phyloP scores from a whole-genome alignment of 331 rosid genomes.

The Acacia concinna region DNA sequence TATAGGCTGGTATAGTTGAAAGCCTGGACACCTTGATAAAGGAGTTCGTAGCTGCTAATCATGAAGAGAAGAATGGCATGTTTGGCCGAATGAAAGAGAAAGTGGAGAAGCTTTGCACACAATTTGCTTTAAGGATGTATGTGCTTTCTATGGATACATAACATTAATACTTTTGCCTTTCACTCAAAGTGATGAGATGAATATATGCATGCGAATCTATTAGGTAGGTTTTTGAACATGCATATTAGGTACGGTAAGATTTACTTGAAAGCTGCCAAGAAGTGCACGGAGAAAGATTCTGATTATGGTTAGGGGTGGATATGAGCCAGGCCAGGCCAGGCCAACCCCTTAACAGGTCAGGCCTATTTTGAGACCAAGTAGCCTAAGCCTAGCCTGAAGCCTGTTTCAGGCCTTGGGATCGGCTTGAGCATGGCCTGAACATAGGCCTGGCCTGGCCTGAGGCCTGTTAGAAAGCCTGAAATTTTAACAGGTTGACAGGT shows the following conservation, averaged over 20 bases:
- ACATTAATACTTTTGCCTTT: neutral
- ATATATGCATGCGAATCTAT: constrained; percentile 5
- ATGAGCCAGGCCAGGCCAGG: too few species aligned
- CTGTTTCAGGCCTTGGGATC: too few species aligned
- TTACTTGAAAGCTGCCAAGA: constrained; percentile 82
- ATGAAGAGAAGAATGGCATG: constrained; percentile 63
- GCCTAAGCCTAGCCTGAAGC: too few species aligned
- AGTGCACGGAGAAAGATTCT: constrained; percentile 57
- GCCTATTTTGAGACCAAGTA: too few species aligned
- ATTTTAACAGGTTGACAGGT: too few species aligned
- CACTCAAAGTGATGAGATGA: neutral
- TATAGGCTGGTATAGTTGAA: constrained; percentile 73
- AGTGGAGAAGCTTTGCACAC: constrained; percentile 67
- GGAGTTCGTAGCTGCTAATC: constrained; percentile 61
- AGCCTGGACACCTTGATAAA: constrained; percentile 63
- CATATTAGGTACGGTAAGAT: constrained; percentile 68
- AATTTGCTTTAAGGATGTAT: constrained; percentile 56
- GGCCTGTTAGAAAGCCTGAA: too few species aligned
- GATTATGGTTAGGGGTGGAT: too few species aligned
- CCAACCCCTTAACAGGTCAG: too few species aligned
- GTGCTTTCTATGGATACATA: neutral
- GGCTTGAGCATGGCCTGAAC: too few species aligned
- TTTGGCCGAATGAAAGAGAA: constrained; percentile 67
- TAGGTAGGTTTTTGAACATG: neutral
- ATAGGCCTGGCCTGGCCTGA: too few species aligned